Base-by-base conservation (phyloP, 257 asterid species). In the Solanum verrucosum region DNA sequence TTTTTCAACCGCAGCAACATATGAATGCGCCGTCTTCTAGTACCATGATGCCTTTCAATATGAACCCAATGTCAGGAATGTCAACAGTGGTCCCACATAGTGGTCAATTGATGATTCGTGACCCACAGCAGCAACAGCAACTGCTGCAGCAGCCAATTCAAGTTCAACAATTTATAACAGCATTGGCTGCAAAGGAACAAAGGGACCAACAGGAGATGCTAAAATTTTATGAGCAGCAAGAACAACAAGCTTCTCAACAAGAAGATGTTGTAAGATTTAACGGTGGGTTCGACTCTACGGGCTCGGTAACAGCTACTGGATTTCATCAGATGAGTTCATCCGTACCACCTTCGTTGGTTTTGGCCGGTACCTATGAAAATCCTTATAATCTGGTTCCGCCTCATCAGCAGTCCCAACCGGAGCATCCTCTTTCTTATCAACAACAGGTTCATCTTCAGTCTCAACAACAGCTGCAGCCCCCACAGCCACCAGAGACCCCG, bases 121-220 rank as follows among this genome's bases (percentile, higher is more conserved):
- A 93, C 10, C 93, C 92, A 0, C 95, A 88, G 82, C 94, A 75
- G 63, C 93, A 92, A 1, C 94, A 89, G 21, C 93, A 89, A 5
- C 5, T 29, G 4, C 93, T 91, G 2, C 94, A 90, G 29, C 93
- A 89, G 7, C 6, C 46, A 12, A 31, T 86, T 6, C 84, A 86
- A 59, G 33, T 70, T 72, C 93, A 90, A 5, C 94, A 92, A 0
- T 92, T 83, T 25, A 72, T 90, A 81, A 90, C 91, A 52, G 87
- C 93, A 1, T 94, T 94, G 87, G 93, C 92, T 0, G 93, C 74
- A 31, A 93, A 88, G 9, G 93, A 89, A 1, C 94, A 90, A 9
- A 70, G 94, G 83, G 94, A 94, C 72, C 96, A 90, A 46, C 91
- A 93, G 87, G 98, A 96, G 87, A 92, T 93, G 95, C 60, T 94